Evolutionary conservation across 2,329 filamentous ascomycete genomes (phyloP), one percentile per base, ranked within the genome.

Genomic region (Colletotrichum sp.): DNA sequence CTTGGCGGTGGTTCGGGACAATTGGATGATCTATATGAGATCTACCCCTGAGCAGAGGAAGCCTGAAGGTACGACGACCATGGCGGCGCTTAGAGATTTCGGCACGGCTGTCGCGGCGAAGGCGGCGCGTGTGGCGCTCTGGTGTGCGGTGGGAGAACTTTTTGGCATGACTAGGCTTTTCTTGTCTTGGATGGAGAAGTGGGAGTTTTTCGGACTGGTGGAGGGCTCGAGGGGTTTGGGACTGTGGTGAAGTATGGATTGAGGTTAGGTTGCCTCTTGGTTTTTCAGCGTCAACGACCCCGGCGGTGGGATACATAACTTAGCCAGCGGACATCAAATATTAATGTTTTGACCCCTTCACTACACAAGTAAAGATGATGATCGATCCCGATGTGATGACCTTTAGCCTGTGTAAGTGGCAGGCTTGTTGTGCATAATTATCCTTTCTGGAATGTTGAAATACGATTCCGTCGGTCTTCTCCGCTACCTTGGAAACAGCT

Each of bases 301-400:
- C 2, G 18, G 38, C 3, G 38, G 3, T 0, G 9, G 18, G 4
- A 2, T n/a, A 1, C 3, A 43, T 12, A 1, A n/a, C 0, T 43
- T 43, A 43, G 1, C n/a, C 9, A 43, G 38, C 38, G 38, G 1
- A n/a, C 38, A n/a, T 43, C 0, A 5, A 6, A 12, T n/a, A 4
- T n/a, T 6, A 12, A 3, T 43, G 18, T 1, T n/a, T 43, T n/a
- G 5, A 1, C 2, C 16, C 16, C 8, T 43, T 43, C 38, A 6
- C 18, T n/a, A n/a, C 38, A 10, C 1, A 43, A 43, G 1, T 6
- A 6, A 10, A 10, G 16, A 0, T 10, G 16, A 43, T 43, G 38
- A n/a, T 43, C 5, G 2, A 43, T 6, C 18, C 18, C 18, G 5
- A 10, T 43, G 5, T n/a, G 8, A 18, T n/a, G 18, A n/a, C 16